A percentile compares a stretch with the other conserved stretches of the same genome.
Conservation (phyloP, 2,329 filamentous ascomycete genomes). For the Corniculantispora saksenae region DNA sequence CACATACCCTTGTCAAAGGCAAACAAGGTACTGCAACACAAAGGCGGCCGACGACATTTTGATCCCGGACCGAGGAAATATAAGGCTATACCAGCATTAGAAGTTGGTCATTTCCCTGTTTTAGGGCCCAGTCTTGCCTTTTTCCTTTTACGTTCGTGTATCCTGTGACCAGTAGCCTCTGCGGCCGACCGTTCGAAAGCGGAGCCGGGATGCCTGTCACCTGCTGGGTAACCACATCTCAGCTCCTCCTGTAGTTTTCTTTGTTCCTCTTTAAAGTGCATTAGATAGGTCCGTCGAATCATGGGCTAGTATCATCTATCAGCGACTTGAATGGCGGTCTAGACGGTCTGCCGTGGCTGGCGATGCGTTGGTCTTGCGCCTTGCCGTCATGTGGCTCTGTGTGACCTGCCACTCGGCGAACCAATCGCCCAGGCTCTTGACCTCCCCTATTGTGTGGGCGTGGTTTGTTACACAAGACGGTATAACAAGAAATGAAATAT, state of each 20-base stretch:
- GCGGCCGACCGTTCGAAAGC: conserved; percentile 5
- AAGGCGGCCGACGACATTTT: neutral
- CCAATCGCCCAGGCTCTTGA: neutral
- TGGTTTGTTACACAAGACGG: neutral
- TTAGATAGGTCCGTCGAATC: too few species aligned
- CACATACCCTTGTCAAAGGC: neutral
- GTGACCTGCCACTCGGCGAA: neutral
- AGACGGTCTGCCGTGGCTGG: neutral
- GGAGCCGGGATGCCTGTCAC: neutral
- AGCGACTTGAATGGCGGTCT: neutral
- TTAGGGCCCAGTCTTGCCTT: neutral
- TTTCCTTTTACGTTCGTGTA: neutral
- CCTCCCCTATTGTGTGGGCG: neutral
- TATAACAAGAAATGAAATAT: neutral
- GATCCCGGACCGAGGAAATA: neutral
- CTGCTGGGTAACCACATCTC: neutral
- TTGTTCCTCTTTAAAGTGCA: neutral
- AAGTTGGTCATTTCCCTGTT: neutral
- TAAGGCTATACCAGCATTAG: neutral
- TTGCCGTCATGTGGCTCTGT: conserved; percentile 8
- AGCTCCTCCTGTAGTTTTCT: neutral
- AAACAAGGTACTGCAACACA: neutral
- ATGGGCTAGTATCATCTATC: too few species aligned
- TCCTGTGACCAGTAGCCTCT: conserved; percentile 6
- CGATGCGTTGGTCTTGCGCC: conserved; percentile 9